Evolutionary conservation across 2,329 filamentous ascomycete species (phyloP), one percentile per base, ranked within the genome.

Genomic region (Karstenula rhodostoma): DNA sequence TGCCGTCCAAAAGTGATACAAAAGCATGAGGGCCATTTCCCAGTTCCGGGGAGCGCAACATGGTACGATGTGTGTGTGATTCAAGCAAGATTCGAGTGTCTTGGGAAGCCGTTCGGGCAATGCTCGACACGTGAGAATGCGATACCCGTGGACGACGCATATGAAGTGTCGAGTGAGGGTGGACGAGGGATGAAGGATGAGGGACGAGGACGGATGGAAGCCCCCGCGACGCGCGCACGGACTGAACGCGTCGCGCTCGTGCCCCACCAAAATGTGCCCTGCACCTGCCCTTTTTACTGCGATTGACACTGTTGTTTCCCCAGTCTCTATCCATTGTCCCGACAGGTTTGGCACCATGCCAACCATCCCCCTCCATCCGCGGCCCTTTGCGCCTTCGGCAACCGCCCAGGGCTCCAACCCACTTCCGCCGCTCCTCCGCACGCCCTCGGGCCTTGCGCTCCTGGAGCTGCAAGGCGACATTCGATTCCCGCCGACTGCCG

Each of bases 381-480:
- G 15, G 43, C 60, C 10, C 19, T 60, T 47, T 17, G 50, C 15
- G 15, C 59, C 17, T 15, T 55, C 35, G n/a, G 51, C 40, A 13
- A 13, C 15, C 35, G 47, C 42, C 59, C 63, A 61, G 49, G 33
- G 1, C 15, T 61, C 61, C 37, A 87, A 86, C 68, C 89, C 91
- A 4, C 86, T 98, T 4, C 95, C 95, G 1, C 78, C 85, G n/a
- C 84, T 97, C 63, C 86, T 98, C 17, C 91, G 94, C 69, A 97
- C 94, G 0, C 95, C 95, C 0, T 89, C 91, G 0, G 95, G 95
- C 53, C 86, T 97, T 43, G 94, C 94, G 19, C 84, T 99, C 48
- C 83, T 99, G 59, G 95, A 98, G 80, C 87, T 99, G 15, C 95
- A 99, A 82, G 95, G 94, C 62, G 92, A 88, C 15, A 89, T 99